Percentiles rank a stretch among this genome's conserved stretches.
Evolutionary conservation across 2,329 filamentous ascomycete genomes (phyloP).

Genomic region (Grosmannia huntii): DNA sequence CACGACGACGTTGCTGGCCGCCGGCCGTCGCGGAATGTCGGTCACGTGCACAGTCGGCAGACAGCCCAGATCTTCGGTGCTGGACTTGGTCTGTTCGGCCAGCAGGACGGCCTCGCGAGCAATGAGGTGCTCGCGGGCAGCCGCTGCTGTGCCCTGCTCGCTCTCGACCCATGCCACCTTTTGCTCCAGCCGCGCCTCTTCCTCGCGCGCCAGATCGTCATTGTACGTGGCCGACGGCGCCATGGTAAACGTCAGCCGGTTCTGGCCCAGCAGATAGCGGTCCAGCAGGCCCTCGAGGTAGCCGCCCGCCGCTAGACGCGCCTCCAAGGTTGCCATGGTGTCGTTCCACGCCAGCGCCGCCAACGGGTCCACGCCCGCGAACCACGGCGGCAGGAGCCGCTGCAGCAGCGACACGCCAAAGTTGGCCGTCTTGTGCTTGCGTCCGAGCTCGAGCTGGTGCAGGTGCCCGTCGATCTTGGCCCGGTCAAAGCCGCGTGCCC

Average conservation of each 20-base stretch:
- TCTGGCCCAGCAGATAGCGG: slow-evolving; percentile 81
- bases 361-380: slow-evolving; percentile 88
- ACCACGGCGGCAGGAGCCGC: slow-evolving; percentile 83
- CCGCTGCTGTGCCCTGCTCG: slow-evolving; percentile 17
- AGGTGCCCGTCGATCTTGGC: slow-evolving; percentile 88
- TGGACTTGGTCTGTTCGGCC: slow-evolving; percentile 70
- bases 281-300: slow-evolving; percentile 79
- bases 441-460: slow-evolving; percentile 80
- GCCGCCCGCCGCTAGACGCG: slow-evolving; percentile 56
- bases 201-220: slow-evolving; percentile 62
- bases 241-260: slow-evolving; percentile 90
- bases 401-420: slow-evolving; percentile 90
- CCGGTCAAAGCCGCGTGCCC: slow-evolving; percentile 69
- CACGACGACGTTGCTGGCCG: slow-evolving; percentile 33
- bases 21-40: slow-evolving; percentile 71
- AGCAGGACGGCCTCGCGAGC: slow-evolving; percentile 70
- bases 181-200: slow-evolving; percentile 56
- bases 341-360: slow-evolving; percentile 86
- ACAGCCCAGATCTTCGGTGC: slow-evolving; percentile 73
- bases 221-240: slow-evolving; percentile 65
- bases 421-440: slow-evolving; percentile 93
- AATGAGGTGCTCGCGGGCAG: slow-evolving; percentile 44
- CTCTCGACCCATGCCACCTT: slow-evolving; percentile 62
- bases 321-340: slow-evolving; percentile 71
- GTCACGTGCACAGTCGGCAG: slow-evolving; percentile 77